These are phyloP conservation scores for Prunus salicina DNA, from an alignment of 306 rosid species.

Conservation along the genomic window DNA sequence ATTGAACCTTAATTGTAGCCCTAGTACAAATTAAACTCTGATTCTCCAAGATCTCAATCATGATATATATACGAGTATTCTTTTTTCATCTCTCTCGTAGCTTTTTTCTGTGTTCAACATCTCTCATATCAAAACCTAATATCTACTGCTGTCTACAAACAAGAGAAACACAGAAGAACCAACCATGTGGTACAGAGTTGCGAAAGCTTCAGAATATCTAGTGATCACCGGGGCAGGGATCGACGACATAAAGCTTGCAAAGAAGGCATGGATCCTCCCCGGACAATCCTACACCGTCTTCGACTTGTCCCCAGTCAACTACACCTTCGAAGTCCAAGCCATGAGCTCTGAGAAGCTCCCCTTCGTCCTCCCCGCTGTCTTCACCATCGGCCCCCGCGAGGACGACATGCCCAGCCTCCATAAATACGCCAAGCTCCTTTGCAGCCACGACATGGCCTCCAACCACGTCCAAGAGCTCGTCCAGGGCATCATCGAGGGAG, in stretches of 20 bases:
- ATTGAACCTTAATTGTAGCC: no score
- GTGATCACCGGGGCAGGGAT: conserved; percentile 22
- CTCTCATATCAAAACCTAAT: no score
- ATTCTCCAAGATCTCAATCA: no score
- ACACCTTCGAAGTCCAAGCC: conserved; percentile 64
- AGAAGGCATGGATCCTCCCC: conserved; percentile 47
- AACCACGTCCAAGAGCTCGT: conserved; percentile 47
- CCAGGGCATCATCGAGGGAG: conserved; percentile 51
- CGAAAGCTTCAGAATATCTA: conserved; percentile 17
- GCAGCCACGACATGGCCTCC: conserved; percentile 36
- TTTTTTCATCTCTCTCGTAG: no score
- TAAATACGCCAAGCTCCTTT: conserved; percentile 43
- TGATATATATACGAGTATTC: no score
- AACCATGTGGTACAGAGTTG: no score
- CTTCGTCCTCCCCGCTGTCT: conserved; percentile 56
- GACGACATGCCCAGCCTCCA: conserved; percentile 23
- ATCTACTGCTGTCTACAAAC: no score
- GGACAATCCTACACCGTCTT: conserved; percentile 28
- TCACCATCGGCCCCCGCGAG: conserved; percentile 47
- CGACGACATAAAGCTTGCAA: conserved; percentile 33
- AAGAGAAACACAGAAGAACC: no score
- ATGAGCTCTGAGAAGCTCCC: conserved; percentile 68
- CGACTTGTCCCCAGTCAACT: conserved; percentile 55
- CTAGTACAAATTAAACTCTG: no score
- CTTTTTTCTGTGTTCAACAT: no score